phyloP scores from a whole-genome alignment of 1,284 basidiomycete species.

The Anthracocystis walkeri region DNA sequence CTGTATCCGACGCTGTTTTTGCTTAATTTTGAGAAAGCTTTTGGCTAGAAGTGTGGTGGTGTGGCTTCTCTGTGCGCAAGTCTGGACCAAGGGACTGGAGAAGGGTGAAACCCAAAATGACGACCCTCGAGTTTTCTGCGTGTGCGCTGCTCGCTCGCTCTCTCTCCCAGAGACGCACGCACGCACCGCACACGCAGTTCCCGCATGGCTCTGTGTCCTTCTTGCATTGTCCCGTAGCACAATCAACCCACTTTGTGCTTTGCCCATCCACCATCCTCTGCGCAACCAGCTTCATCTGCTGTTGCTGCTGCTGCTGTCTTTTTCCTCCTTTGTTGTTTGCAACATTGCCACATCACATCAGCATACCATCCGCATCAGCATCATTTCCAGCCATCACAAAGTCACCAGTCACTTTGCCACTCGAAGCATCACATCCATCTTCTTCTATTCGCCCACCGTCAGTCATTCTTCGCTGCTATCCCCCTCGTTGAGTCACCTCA shows the following conservation, averaged over 20 bases:
- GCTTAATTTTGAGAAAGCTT: no score
- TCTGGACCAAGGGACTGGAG: no score
- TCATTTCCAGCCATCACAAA: not conserved
- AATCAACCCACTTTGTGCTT: not conserved
- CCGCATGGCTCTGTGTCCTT: not conserved
- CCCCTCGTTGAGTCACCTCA: not conserved
- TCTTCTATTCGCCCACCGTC: not conserved
- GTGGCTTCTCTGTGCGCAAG: no score
- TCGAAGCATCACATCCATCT: not conserved
- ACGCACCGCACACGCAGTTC: constrained; percentile 14
- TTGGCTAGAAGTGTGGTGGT: no score
- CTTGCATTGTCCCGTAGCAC: not conserved
- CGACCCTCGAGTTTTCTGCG: no score
- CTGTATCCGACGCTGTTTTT: not conserved
- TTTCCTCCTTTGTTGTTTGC: not conserved
- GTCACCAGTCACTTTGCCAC: no score
- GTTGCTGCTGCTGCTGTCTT: not conserved
- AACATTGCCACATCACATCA: not conserved
- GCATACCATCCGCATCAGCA: not conserved
- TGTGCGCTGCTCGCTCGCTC: no score
- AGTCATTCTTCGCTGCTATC: not conserved
- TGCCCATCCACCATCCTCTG: not conserved
- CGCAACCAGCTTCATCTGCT: not conserved
- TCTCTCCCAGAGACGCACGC: constrained; percentile 12
- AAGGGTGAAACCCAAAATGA: no score